Base-by-base conservation (phyloP, 2,329 filamentous ascomycete genomes). In the Phaeosphaeriaceae sp. region DNA sequence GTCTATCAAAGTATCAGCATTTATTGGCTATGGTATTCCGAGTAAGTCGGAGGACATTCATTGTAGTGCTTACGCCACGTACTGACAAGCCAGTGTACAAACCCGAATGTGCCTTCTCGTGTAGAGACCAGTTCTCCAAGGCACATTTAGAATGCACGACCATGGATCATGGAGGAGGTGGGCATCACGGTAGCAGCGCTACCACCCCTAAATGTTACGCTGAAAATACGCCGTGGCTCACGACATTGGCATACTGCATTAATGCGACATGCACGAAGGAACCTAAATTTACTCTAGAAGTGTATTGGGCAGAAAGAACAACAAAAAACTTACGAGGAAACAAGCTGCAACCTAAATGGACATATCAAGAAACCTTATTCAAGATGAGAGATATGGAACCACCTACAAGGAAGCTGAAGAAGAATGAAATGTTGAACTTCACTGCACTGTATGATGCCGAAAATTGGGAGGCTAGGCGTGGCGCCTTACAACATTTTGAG, bases 161-260 rank as follows among this genome's bases (percentile, higher is more conserved):
- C 23, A 26, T 26, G 23, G 3, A 26, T 26, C 6, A 26, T 26
- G 23, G 23, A 26, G 23, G 11, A 7, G 23, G 23, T 8, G 23
- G 23, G 3, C 23, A 26, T 26, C 23, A 26, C 23, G 5, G 23
- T 11, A 26, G 23, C 11, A 26, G 23, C 23, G 6, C 23, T 7
- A 26, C 6, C 23, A 26, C 23, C 3, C 23, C 23, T 26, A 7
- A 60, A 32, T 70, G 68, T 41, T 55, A 56, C 6, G 66, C 66
- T 2, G 45, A 39, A 17, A 55, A 70, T 33, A 60, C 52, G 5
- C 35, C 60, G 3, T 72, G 52, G 42, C 56, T 72, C 11, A 65
- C 61, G 1, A 67, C 66, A 6, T 48, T 70, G 0, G 67, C 66
- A 8, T 66, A 61, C 36, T 72, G 68, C 43, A 64, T 71, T 38